Evolutionary conservation across 164 flowering plant species (phyloP), one percentile per base, ranked within the genome.

Genomic region (Liriodendron chinense): DNA sequence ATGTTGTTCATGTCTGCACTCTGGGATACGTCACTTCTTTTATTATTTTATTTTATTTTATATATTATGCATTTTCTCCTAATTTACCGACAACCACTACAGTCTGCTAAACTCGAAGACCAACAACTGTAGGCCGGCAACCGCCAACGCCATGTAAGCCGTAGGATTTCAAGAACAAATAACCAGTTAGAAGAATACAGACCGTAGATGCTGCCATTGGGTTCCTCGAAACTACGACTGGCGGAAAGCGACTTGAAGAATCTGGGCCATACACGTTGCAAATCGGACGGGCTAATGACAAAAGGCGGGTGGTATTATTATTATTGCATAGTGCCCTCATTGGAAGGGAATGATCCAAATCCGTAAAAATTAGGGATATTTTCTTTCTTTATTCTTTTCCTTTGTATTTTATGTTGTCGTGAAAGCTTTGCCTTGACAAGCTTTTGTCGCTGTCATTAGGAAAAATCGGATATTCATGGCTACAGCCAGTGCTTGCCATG

Each of bases 121-220:
- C 74, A 69, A 34, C 13, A n/a, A 74, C 82, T 77, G 82, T 65
- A 65, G 88, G 90, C 81, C 90, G 88, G 92, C 86, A 76, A 71
- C 92, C 92, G 90, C 87, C 89, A 34, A 72, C 62, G 9, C 65
- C 69, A 72, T 47, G 7, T 6, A 0, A 72, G 77, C 86, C 92
- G 83, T 85, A 64, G 75, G 90, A 89, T 89, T 18, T 12, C 0
- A 48, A 47, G 65, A 69, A 73, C 22, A 21, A 76, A 57, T 76
- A 82, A 76, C 84, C 84, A n/a, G 81, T 82, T 85, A 69, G 43
- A 65, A 13, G 9, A 63, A 79, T 75, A 16, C 20, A 61, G 74
- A 56, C 86, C 86, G 88, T 83, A 65, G 88, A 80, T 84, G 13
- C 59, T n/a, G 24, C 7, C 80, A 61, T 74, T 10, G 71, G 75